Percentiles rank a stretch among this genome's conserved stretches.
These are phyloP conservation scores for Gaultheria prostrata DNA, from an alignment of 148 eudicot species.

Conservation along the genomic window DNA sequence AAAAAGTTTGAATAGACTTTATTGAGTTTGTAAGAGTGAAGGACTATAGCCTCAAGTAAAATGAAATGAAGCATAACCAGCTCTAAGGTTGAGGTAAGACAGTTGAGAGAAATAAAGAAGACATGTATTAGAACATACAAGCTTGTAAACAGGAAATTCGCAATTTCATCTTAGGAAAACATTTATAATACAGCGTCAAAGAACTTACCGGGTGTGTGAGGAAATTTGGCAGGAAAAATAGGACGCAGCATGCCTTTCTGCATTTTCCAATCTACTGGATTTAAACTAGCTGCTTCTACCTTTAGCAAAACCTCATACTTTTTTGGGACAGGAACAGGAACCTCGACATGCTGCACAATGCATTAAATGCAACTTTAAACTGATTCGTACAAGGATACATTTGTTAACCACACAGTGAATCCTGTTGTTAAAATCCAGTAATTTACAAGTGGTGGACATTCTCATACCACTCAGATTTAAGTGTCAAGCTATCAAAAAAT, in stretches of 20 bases:
- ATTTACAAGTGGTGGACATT: neutral
- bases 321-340: constrained; percentile 63
- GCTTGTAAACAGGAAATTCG: neutral
- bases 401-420: neutral
- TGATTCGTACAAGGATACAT: neutral
- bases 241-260: constrained; percentile 60
- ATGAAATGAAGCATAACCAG: neutral
- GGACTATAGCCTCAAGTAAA: neutral
- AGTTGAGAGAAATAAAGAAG: neutral
- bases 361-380: neutral
- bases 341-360: constrained; percentile 66
- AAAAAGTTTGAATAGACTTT: neutral
- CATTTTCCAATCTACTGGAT: constrained; percentile 79
- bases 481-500: neutral
- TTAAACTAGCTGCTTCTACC: constrained; percentile 70
- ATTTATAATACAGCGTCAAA: neutral
- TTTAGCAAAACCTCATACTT: constrained; percentile 65
- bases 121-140: neutral
- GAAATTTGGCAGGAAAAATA: constrained; percentile 61
- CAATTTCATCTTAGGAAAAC: neutral
- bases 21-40: neutral
- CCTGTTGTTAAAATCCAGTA: neutral
- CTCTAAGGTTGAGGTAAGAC: neutral
- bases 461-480: neutral
- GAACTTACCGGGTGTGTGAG: constrained; percentile 59